Evolutionary conservation across 2,329 filamentous ascomycete genomes (phyloP), one percentile per base, ranked within the genome.

Genomic region (Ceratocystis huliohia): DNA sequence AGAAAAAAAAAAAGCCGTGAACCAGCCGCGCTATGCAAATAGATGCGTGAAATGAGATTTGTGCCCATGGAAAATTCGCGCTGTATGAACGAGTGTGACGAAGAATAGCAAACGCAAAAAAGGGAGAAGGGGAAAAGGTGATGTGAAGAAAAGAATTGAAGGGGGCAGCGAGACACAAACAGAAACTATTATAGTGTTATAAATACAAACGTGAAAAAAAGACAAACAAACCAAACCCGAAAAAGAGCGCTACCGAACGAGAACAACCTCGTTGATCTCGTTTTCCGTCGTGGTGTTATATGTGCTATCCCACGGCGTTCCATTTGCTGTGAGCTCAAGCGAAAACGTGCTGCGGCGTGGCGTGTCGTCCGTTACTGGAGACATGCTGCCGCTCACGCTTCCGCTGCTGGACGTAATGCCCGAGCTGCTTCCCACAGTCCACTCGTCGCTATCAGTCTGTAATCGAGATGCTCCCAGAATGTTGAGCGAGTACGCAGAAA

Each of bases 341-440:
- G 63, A 68, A 48, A 69, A 65, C 20, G 65, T 65, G 45, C 66
- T 67, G 13, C 67, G 46, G 5, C 69, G 59, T 46, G 72, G 70
- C 2, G 74, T 74, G 5, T 79, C 77, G 63, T 80, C 79, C 0
- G 79, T 79, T 6, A 79, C 76, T 6, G 80, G 80, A 70, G 79
- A 81, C 67, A 81, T 70, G n/a, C 78, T 78, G 22, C 78, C 79
- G 69, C 78, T 80, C 61, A 77, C 78, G 64, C 78, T 80, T 41
- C 72, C 73, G 45, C 74, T 75, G 56, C 73, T 73, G 4, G 73
- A 69, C 2, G 74, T 66, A 53, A 69, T 75, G 73, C 88, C 84
- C 0, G 89, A 94, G 65, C 86, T 91, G 71, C 90, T 94, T 68
- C 89, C 91, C 59, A 93, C 83, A 7, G 91, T 93, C 91, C 91